A percentile compares a stretch with the other conserved stretches of the same genome.
These are phyloP conservation scores for Westerdykella ornata DNA, from an alignment of 2,329 filamentous ascomycete species.

Conservation along the genomic window DNA sequence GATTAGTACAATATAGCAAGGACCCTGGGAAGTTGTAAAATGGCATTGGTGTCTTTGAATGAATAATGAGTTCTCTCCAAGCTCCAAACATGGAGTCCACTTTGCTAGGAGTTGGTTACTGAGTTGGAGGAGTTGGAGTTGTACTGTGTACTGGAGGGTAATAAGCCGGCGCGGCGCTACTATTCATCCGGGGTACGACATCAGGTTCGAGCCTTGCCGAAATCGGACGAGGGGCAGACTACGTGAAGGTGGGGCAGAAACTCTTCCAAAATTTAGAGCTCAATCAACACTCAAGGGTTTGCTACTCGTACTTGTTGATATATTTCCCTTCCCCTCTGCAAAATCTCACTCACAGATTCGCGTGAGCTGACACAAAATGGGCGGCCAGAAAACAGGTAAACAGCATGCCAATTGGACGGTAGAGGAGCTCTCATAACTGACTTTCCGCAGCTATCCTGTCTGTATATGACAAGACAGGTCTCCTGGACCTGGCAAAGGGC, in stretches of 20 bases:
- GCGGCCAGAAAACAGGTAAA: slow-evolving; percentile 34
- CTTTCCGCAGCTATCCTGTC: slow-evolving; percentile 69
- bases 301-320: not conserved
- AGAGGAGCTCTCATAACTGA: slow-evolving; percentile 1
- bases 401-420: not conserved
- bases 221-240: slow-evolving; percentile 14
- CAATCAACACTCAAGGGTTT: slow-evolving; percentile 6
- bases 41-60: not conserved
- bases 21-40: too few species aligned
- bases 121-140: not conserved
- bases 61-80: not conserved
- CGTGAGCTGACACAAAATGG: slow-evolving; percentile 18
- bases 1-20: too few species aligned
- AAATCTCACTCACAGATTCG: slow-evolving; percentile 9
- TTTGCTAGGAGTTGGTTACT: not conserved
- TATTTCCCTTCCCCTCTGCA: slow-evolving; percentile 5
- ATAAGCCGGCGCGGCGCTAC: not conserved
- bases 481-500: slow-evolving; percentile 36
- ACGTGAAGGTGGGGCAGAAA: slow-evolving; percentile 18
- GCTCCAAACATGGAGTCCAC: not conserved
- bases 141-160: too few species aligned
- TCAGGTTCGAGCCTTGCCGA: slow-evolving; percentile 7
- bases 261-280: slow-evolving; percentile 15
- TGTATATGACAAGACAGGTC: slow-evolving; percentile 93
- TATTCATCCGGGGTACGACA: not conserved